Evolutionary conservation across 169 alveolate species (phyloP), one percentile per base, ranked within the genome.

Genomic region (Plasmodium gallinaceum): DNA sequence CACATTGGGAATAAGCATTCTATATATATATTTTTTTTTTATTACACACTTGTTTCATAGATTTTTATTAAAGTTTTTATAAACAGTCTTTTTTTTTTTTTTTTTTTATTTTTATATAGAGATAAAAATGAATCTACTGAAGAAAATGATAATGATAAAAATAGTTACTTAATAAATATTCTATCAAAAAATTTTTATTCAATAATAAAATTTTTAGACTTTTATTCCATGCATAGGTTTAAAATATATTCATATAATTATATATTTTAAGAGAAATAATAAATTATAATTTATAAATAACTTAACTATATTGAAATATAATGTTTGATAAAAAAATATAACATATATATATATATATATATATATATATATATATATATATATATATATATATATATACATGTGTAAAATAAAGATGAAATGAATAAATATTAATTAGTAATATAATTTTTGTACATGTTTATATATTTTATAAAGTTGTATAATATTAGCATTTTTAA

Each of bases 161-260:
- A 76, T 22, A 39, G 8, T 16, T 64, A 76, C 54, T 45, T 76
- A 54, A 76, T 76, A 16, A 26, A 64, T 32, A 64, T 76, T 22
- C 26, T 76, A 51, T 57, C 73, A 12, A 60, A 76, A 57, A 76
- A 76, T 48, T 76, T 76, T 76, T 76, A 18, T 26, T 48, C 76
- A 20, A 64, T 76, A 6, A 76, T 61, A 61, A 76, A 76, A 42
- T 76, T 62, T 69, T 57, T 76, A 68, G 88, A 76, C 42, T 76
- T 76, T 62, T 76, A 76, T 57, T 76, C 88, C 62, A 65, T 76
- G 76, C 88, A 76, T 76, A 76, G 88, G 88, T 76, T 26, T 32
- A 65, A 65, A 10, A 39, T 14, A 64, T 37, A 32, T 18, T 7
- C 71, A 62, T 24, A 62, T 24, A 10, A 52, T n/a, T 37, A 8